phyloP scores from a whole-genome alignment of 179 eudicot species.

The Spergularia azorica region DNA sequence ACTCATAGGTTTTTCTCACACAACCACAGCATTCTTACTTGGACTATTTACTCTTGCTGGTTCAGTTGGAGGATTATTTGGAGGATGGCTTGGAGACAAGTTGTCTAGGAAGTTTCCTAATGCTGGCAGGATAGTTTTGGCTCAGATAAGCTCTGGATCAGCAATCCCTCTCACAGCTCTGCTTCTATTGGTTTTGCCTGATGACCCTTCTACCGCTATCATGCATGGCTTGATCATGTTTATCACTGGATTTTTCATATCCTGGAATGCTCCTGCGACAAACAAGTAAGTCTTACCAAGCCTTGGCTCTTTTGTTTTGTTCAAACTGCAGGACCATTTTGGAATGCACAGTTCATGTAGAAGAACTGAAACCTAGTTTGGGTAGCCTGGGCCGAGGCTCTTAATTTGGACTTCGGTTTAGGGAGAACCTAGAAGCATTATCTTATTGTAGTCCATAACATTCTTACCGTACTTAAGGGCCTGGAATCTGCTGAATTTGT shows the following conservation, averaged over 20 bases:
- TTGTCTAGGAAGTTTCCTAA: constrained; percentile 59
- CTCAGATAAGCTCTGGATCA: constrained; percentile 86
- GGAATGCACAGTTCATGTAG: too few species aligned
- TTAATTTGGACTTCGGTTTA: background rate
- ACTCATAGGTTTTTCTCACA: constrained; percentile 81
- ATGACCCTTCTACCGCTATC: constrained; percentile 63
- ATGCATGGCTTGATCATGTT: constrained; percentile 64
- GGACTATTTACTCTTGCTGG: constrained; percentile 57
- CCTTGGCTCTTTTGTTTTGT: background rate
- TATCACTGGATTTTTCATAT: constrained; percentile 64
- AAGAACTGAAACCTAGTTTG: background rate
- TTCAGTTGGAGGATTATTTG: constrained; percentile 78
- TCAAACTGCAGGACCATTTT: background rate
- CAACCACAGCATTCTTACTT: constrained; percentile 59
- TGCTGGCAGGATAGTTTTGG: constrained; percentile 71
- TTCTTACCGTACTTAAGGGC: background rate
- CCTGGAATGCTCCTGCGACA: constrained; percentile 93
- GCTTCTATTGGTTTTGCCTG: constrained; percentile 64
- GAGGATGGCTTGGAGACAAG: constrained; percentile 78
- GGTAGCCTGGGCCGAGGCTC: background rate
- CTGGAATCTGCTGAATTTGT: background rate
- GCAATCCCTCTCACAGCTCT: constrained; percentile 82
- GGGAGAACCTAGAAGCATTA: background rate
- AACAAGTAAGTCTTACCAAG: constrained; percentile 57
- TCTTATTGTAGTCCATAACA: background rate